Conservation (phyloP, 805 yeast species). For the Suhomyces xylopsoci region DNA sequence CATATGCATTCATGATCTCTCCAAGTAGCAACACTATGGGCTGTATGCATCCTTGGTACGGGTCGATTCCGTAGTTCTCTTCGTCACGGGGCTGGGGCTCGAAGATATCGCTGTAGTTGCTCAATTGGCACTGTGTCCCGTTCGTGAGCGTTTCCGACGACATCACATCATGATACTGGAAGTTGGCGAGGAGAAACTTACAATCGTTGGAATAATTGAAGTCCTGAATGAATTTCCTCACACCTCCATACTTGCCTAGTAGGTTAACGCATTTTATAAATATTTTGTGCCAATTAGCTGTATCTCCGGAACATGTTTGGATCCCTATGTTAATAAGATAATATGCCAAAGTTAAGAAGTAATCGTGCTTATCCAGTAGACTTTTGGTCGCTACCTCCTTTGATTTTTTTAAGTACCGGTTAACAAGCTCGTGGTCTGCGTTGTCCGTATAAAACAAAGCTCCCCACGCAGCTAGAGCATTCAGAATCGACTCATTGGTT, state of each 20-base stretch:
- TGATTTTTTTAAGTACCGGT: constrained; percentile 13
- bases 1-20: constrained; percentile 35
- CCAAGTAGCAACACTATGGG: constrained; percentile 38
- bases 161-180: constrained; percentile 44
- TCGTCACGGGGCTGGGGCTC: constrained; percentile 16
- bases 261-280: constrained; percentile 31
- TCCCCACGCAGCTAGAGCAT: constrained; percentile 32
- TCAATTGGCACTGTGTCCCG: constrained; percentile 38
- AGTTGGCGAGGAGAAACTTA: constrained; percentile 40
- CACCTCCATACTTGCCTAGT: constrained; percentile 33
- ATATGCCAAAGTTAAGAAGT: constrained; percentile 19
- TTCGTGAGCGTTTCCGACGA: constrained; percentile 29
- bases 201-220: constrained; percentile 35
- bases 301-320: constrained; percentile 25
- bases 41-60: constrained; percentile 43
- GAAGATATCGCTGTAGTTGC: constrained; percentile 33
- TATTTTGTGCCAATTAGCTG: constrained; percentile 33
- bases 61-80: constrained; percentile 42
- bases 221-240: constrained; percentile 27
- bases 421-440: constrained; percentile 10
- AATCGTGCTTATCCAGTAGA: constrained; percentile 13
- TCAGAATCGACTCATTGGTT: constrained; percentile 21
- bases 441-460: constrained; percentile 18
- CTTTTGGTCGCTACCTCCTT: constrained; percentile 8
- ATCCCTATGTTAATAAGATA: constrained; percentile 20